phyloP scores from a whole-genome alignment of 2,329 filamentous ascomycete species.

The Cercospora beticola region DNA sequence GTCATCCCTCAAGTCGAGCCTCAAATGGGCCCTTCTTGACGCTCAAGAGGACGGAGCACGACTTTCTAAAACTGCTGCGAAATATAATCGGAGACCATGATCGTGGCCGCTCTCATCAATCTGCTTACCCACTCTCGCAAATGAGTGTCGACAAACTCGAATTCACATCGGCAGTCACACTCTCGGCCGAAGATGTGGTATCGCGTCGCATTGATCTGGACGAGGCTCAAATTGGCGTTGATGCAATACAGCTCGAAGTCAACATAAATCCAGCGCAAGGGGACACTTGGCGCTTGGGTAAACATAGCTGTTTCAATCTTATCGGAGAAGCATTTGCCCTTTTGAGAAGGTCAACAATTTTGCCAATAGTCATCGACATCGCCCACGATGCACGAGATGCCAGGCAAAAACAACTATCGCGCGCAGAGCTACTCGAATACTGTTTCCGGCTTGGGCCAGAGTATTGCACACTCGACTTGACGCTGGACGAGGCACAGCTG shows the following conservation, averaged over 20 bases:
- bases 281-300: constrained; percentile 24
- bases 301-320: constrained; percentile 29
- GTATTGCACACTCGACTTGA: constrained; percentile 60
- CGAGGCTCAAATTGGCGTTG: constrained; percentile 63
- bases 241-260: constrained; percentile 62
- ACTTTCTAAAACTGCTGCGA: constrained; percentile 68
- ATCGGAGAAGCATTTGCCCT: constrained; percentile 59
- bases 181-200: constrained; percentile 60
- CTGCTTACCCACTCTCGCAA: constrained; percentile 64
- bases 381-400: constrained; percentile 24
- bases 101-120: constrained; percentile 58
- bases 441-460: constrained; percentile 63
- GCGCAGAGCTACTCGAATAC: constrained; percentile 53
- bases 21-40: constrained; percentile 61
- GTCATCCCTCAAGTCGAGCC: constrained; percentile 29
- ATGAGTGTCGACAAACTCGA: constrained; percentile 60
- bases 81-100: constrained; percentile 56
- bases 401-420: constrained; percentile 26
- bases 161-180: constrained; percentile 67
- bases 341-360: constrained; percentile 62
- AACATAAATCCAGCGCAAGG: constrained; percentile 19
- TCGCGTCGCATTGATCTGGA: constrained; percentile 59
- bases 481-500: constrained; percentile 55
- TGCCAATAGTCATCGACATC: constrained; percentile 47
- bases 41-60: constrained; percentile 65